These are phyloP conservation scores for Akanthomyces muscarius DNA, from an alignment of 2,329 filamentous ascomycete genomes.

Conservation along the genomic window DNA sequence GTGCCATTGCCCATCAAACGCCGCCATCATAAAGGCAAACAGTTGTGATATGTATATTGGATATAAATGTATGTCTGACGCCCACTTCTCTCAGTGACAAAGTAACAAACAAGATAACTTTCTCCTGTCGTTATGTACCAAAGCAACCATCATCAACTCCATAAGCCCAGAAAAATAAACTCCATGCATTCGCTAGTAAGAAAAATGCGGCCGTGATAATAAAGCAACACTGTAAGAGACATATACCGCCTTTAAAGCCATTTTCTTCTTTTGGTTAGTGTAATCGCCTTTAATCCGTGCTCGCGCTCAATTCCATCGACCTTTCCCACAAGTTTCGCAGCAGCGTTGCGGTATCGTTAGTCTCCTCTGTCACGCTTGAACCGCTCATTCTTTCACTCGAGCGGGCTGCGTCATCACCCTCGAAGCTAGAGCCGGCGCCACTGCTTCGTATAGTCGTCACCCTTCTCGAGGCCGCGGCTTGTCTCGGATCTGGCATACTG, in stretches of 20 bases:
- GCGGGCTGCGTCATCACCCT: slow-evolving; percentile 41
- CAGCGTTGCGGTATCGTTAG: slow-evolving; percentile 47
- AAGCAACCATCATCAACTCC: slow-evolving; percentile 11
- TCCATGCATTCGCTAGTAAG: background rate
- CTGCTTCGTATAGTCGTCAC: slow-evolving; percentile 36
- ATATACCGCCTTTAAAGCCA: background rate
- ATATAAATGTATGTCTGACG: background rate
- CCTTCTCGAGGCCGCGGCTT: slow-evolving; percentile 29
- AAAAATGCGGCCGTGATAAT: background rate
- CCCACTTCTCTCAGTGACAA: background rate
- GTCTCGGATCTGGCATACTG: slow-evolving; percentile 35
- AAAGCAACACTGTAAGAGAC: background rate
- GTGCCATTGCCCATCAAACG: background rate
- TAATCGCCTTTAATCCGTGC: slow-evolving; percentile 26
- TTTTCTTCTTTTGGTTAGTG: background rate
- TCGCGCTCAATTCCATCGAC: slow-evolving; percentile 53
- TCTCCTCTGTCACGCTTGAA: slow-evolving; percentile 46
- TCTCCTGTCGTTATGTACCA: background rate
- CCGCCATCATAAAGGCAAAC: background rate
- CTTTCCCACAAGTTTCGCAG: slow-evolving; percentile 61
- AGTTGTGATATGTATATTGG: background rate
- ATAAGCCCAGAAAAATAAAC: background rate
- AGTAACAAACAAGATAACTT: background rate
- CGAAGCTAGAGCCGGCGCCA: slow-evolving; percentile 42
- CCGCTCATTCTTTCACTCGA: slow-evolving; percentile 45